A percentile compares a stretch with the other conserved stretches of the same genome.
These are phyloP conservation scores for Aureobasidium pullulans DNA, from an alignment of 2,329 filamentous ascomycete species.

Conservation along the genomic window DNA sequence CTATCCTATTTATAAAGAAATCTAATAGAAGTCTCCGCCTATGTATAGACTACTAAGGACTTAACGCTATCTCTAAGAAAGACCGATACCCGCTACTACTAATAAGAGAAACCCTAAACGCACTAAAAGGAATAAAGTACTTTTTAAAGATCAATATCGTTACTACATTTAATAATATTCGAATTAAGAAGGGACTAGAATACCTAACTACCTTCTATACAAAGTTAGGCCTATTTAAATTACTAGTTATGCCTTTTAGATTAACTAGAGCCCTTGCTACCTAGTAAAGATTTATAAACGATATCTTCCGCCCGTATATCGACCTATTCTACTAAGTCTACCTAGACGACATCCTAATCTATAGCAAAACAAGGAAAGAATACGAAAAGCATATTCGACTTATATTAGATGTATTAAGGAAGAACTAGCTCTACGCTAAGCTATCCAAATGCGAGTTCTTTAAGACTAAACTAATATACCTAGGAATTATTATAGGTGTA, in stretches of 20 bases:
- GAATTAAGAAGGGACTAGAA: conserved; percentile 27
- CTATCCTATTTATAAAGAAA: conserved; percentile 3
- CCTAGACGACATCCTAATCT: not conserved
- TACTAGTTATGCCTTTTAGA: conserved; percentile 2
- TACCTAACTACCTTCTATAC: conserved; percentile 23
- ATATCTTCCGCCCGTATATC: not conserved
- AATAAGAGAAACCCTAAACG: conserved; percentile 26
- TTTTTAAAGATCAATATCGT: conserved; percentile 30
- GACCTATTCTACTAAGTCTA: not conserved
- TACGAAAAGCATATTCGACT: not conserved
- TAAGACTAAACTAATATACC: not conserved
- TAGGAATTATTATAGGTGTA: not conserved
- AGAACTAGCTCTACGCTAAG: not conserved
- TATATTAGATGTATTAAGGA: not conserved
- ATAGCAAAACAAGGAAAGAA: not conserved
- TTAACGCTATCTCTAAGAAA: conserved; percentile 32
- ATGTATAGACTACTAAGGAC: conserved; percentile 30
- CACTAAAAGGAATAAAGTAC: conserved; percentile 19
- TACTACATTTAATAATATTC: conserved; percentile 27
- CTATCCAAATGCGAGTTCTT: not conserved
- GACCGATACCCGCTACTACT: conserved; percentile 27
- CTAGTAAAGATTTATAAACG: conserved; percentile 12
- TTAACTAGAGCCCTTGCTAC: not conserved
- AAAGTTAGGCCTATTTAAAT: not conserved
- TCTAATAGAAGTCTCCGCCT: conserved; percentile 19